Conservation (phyloP, 257 asterid genomes). For the Linaria vulgaris region DNA sequence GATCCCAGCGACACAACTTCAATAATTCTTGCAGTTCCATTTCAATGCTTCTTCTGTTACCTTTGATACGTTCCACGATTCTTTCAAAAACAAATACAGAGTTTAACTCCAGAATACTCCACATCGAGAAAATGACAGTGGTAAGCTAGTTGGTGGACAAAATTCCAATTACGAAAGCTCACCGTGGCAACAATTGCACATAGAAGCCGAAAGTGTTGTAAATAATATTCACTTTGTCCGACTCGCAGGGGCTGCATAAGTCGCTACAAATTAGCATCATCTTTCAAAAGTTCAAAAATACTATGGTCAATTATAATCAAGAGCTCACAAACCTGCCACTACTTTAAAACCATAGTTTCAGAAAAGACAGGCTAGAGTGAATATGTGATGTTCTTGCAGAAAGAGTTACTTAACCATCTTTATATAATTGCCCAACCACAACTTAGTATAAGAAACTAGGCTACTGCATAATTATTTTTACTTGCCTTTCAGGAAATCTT, state of each 20-base stretch:
- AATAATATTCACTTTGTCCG: constrained; percentile 58
- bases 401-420: not conserved
- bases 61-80: constrained; percentile 53
- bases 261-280: constrained; percentile 21
- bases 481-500: constrained; percentile 47
- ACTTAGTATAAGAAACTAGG: too few species aligned
- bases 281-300: too few species aligned
- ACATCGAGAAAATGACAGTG: constrained; percentile 12
- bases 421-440: constrained; percentile 7
- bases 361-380: not conserved
- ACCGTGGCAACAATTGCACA: constrained; percentile 78
- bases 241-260: constrained; percentile 55
- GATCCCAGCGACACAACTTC: constrained; percentile 81
- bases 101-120: constrained; percentile 19
- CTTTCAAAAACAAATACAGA: constrained; percentile 33
- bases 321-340: not conserved
- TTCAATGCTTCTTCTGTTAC: constrained; percentile 60
- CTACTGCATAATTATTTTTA: not conserved
- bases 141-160: constrained; percentile 1
- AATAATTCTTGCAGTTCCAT: constrained; percentile 70
- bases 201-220: constrained; percentile 87
- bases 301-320: too few species aligned
- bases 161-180: constrained; percentile 27
- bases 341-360: constrained; percentile 7
- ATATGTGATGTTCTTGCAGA: not conserved